Conservation (phyloP, 345 rosid species). For the Microthlaspi erraticum region DNA sequence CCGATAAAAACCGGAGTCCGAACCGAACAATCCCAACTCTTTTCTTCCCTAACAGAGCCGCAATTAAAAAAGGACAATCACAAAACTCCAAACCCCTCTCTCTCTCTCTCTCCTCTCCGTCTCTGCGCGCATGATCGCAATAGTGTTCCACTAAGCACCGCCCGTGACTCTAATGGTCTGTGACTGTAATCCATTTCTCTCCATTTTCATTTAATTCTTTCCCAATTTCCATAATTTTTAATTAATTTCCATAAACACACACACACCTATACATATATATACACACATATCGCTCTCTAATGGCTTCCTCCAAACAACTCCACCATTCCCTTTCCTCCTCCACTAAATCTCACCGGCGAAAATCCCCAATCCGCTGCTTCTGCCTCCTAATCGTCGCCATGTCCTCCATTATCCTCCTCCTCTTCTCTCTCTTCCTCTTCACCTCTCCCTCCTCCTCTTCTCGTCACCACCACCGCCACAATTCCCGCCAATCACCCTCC, state of each 20-base stretch:
- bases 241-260: conserved; percentile 6
- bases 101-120: conserved; percentile 22
- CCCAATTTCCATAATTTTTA: background rate
- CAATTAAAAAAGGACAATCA: background rate
- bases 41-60: conserved; percentile 16
- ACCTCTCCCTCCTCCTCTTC: conserved; percentile 41
- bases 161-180: conserved; percentile 48
- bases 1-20: conserved; percentile 17
- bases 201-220: background rate
- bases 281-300: conserved; percentile 14
- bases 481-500: conserved; percentile 9
- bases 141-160: conserved; percentile 39
- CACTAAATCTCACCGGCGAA: conserved; percentile 35
- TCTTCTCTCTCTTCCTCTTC: conserved; percentile 38
- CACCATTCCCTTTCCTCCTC: conserved; percentile 33
- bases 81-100: conserved; percentile 36
- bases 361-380: conserved; percentile 25
- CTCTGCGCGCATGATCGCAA: conserved; percentile 45
- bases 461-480: conserved; percentile 24
- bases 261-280: conserved; percentile 8
- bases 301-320: conserved; percentile 42
- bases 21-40: conserved; percentile 27
- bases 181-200: conserved; percentile 38
- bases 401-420: conserved; percentile 47
- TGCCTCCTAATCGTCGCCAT: conserved; percentile 33